phyloP scores from a whole-genome alignment of 805 yeast genomes.

The Barnettozyma wickerhamii region DNA sequence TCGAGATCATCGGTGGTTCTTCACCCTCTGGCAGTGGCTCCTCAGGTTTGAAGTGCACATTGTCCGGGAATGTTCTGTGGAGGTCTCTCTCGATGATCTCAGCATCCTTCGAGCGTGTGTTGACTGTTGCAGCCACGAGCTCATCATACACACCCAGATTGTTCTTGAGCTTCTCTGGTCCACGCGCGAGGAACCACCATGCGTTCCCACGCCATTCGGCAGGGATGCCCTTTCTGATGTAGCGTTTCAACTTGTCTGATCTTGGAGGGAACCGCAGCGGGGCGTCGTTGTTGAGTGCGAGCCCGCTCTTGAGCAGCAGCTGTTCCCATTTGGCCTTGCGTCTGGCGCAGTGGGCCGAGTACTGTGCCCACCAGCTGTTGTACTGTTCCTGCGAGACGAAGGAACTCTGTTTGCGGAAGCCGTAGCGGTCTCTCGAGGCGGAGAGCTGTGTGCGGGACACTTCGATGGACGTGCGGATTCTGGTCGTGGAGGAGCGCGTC shows the following conservation, averaged over 20 bases:
- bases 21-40: slow-evolving; percentile 15
- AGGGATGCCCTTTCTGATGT: slow-evolving; percentile 88
- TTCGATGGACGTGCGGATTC: slow-evolving; percentile 16
- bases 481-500: slow-evolving; percentile 4
- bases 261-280: slow-evolving; percentile 74
- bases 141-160: slow-evolving; percentile 72
- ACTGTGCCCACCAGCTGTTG: slow-evolving; percentile 67
- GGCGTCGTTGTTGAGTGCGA: slow-evolving; percentile 40
- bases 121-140: slow-evolving; percentile 54
- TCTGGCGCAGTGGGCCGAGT: slow-evolving; percentile 56
- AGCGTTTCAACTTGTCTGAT: slow-evolving; percentile 73
- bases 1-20: slow-evolving; percentile 63
- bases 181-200: slow-evolving; percentile 93
- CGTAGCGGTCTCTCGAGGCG: slow-evolving; percentile 65
- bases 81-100: slow-evolving; percentile 94
- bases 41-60: slow-evolving; percentile 62
- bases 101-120: slow-evolving; percentile 62
- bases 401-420: slow-evolving; percentile 67
- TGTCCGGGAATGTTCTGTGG: slow-evolving; percentile 94
- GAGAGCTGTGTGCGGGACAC: not conserved
- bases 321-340: slow-evolving; percentile 75
- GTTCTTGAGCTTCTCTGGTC: slow-evolving; percentile 64
- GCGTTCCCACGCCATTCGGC: slow-evolving; percentile 97
- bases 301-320: slow-evolving; percentile 64
- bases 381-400: slow-evolving; percentile 53